Evolutionary conservation across 805 yeast species (phyloP).

Genomic region (Hanseniaspora meyeri): DNA sequence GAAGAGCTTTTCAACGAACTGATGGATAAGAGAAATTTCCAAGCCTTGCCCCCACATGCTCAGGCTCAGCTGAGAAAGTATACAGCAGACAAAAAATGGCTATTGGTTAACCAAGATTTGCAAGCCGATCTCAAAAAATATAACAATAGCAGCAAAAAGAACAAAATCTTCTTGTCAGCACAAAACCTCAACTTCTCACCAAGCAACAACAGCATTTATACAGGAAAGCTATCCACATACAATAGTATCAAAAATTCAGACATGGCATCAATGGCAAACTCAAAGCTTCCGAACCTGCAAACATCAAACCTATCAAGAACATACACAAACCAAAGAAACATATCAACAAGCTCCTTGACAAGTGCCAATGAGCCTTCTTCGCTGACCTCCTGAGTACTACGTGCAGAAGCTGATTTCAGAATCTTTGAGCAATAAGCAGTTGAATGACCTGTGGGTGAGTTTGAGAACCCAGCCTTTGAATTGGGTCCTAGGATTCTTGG

Average conservation of each 20-base stretch:
- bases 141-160: slow-evolving; percentile 21
- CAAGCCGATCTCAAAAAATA: slow-evolving; percentile 58
- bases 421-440: slow-evolving; percentile 51
- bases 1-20: slow-evolving; percentile 66
- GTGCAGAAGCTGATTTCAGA: slow-evolving; percentile 63
- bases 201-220: slow-evolving; percentile 2
- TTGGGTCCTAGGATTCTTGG: slow-evolving; percentile 75
- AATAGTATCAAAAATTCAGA: background rate
- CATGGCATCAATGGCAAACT: background rate
- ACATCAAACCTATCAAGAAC: slow-evolving; percentile 7
- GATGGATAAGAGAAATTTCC: slow-evolving; percentile 74
- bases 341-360: slow-evolving; percentile 20
- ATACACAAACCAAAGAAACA: slow-evolving; percentile 13
- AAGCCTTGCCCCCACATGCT: slow-evolving; percentile 55
- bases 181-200: background rate
- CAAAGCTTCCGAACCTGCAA: background rate
- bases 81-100: slow-evolving; percentile 74
- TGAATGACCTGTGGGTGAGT: slow-evolving; percentile 81
- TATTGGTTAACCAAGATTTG: slow-evolving; percentile 76
- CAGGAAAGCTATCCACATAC: background rate
- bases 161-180: slow-evolving; percentile 1
- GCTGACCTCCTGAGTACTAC: slow-evolving; percentile 58
- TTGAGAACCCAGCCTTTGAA: slow-evolving; percentile 74
- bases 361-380: slow-evolving; percentile 24
- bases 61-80: slow-evolving; percentile 65